These are phyloP conservation scores for Lipomyces chichibuensis DNA, from an alignment of 805 yeast species.

Conservation along the genomic window DNA sequence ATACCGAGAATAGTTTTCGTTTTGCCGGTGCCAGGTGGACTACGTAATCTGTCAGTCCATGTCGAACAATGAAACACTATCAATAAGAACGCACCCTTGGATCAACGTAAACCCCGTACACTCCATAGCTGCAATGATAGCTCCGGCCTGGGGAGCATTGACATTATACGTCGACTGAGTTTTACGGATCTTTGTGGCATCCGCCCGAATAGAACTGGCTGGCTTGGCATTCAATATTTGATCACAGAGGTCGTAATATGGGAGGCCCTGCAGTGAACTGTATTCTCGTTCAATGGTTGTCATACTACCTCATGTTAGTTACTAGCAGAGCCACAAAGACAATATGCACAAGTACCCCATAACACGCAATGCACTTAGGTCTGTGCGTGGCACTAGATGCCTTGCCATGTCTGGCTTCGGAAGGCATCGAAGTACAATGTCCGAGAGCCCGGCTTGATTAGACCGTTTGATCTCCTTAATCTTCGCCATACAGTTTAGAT, in stretches of 20 bases:
- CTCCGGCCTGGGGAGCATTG: conserved; percentile 88
- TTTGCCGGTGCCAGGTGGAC: conserved; percentile 98
- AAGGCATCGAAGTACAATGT: conserved; percentile 70
- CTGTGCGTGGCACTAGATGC: conserved; percentile 63
- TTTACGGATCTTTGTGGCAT: conserved; percentile 46
- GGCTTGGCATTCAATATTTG: conserved; percentile 72
- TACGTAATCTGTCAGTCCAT: conserved; percentile 10
- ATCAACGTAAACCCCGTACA: conserved; percentile 81
- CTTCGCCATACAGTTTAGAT: conserved; percentile 72
- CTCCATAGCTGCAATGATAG: conserved; percentile 72
- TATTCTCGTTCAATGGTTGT: conserved; percentile 92
- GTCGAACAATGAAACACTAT: neutral
- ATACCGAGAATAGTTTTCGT: conserved; percentile 95
- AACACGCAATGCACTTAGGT: conserved; percentile 68
- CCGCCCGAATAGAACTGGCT: conserved; percentile 45
- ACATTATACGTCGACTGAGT: conserved; percentile 60
- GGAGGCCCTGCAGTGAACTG: conserved; percentile 77
- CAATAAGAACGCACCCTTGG: conserved; percentile 62
- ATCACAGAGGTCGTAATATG: conserved; percentile 74
- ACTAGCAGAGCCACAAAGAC: neutral
- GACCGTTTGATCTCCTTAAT: conserved; percentile 71
- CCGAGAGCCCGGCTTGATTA: conserved; percentile 62
- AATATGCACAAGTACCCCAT: conserved; percentile 52
- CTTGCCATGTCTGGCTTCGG: conserved; percentile 54
- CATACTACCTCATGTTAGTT: conserved; percentile 51